These are phyloP conservation scores for Dionaea muscipula DNA, from an alignment of 179 eudicot species.

Conservation along the genomic window DNA sequence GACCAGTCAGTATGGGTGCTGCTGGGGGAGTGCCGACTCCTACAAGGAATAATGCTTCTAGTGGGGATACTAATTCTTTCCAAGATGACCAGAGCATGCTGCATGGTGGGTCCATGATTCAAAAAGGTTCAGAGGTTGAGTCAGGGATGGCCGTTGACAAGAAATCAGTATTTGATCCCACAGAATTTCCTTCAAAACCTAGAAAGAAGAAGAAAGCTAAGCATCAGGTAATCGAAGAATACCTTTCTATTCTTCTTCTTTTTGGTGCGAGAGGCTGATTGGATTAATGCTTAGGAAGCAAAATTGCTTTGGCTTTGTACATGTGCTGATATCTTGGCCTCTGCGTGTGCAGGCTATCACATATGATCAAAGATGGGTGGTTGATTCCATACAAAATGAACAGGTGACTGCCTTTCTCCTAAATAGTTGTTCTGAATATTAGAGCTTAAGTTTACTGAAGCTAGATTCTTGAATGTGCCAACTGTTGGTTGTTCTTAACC, in stretches of 20 bases:
- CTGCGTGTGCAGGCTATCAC: slow-evolving; percentile 37
- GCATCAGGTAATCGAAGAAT: slow-evolving; percentile 41
- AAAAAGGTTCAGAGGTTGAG: slow-evolving; percentile 66
- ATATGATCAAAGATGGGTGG: slow-evolving; percentile 65
- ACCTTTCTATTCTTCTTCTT: slow-evolving; percentile 1
- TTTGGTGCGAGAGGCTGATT: background rate
- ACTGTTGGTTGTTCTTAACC: background rate
- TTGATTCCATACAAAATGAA: slow-evolving; percentile 55
- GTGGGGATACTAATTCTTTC: slow-evolving; percentile 89
- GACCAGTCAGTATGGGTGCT: slow-evolving; percentile 51
- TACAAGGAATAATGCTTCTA: slow-evolving; percentile 64
- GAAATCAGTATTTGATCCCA: slow-evolving; percentile 50
- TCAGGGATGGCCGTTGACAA: slow-evolving; percentile 57
- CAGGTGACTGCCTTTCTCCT: slow-evolving; percentile 35
- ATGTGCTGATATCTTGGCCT: slow-evolving; percentile 6
- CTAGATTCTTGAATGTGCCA: background rate
- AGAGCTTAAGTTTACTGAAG: background rate
- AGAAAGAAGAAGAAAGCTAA: slow-evolving; percentile 82
- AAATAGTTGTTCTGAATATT: background rate
- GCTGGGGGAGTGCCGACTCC: slow-evolving; percentile 42
- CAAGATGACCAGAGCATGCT: slow-evolving; percentile 78
- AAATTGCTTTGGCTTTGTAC: background rate
- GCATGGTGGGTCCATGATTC: slow-evolving; percentile 47
- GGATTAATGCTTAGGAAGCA: background rate
- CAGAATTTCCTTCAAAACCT: slow-evolving; percentile 48